phyloP scores from a whole-genome alignment of 805 yeast species.

The Gaillardinia entomophila region DNA sequence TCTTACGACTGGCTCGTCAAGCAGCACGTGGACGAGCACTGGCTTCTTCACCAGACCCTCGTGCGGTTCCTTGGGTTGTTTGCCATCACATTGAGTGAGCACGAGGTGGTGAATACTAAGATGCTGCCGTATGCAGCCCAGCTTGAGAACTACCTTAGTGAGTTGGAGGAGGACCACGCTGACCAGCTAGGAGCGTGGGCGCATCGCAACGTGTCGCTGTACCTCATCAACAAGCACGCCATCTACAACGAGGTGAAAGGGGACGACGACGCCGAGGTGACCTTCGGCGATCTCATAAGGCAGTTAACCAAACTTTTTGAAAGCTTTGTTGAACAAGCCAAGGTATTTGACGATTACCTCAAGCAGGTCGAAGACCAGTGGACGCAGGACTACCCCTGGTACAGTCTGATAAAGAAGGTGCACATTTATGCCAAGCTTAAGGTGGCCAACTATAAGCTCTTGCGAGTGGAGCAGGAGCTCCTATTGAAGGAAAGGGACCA shows the following conservation, averaged over 20 bases:
- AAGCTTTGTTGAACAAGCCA: slow-evolving; percentile 19
- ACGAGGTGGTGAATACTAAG: slow-evolving; percentile 29
- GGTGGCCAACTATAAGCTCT: slow-evolving; percentile 45
- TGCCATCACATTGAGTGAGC: slow-evolving; percentile 31
- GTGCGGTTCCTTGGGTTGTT: slow-evolving; percentile 32
- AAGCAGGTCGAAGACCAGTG: slow-evolving; percentile 44
- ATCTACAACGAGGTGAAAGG: slow-evolving; percentile 15
- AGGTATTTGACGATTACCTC: slow-evolving; percentile 43
- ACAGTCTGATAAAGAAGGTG: slow-evolving; percentile 53
- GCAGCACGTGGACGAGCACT: slow-evolving; percentile 18
- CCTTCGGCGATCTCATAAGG: slow-evolving; percentile 6
- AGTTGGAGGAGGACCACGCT: slow-evolving; percentile 9
- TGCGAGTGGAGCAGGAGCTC: slow-evolving; percentile 30
- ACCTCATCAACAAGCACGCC: slow-evolving; percentile 13
- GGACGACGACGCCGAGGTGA: slow-evolving; percentile 2
- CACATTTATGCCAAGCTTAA: slow-evolving; percentile 53
- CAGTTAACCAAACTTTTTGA: slow-evolving; percentile 8
- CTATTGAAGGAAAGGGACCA: slow-evolving; percentile 12
- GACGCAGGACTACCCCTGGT: slow-evolving; percentile 74
- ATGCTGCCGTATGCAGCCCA: slow-evolving; percentile 14
- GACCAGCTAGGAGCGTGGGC: slow-evolving; percentile 15
- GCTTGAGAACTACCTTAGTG: slow-evolving; percentile 11
- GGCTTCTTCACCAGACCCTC: slow-evolving; percentile 28
- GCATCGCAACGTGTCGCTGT: slow-evolving; percentile 8
- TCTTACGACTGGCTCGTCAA: slow-evolving; percentile 25